Evolutionary conservation across 495 filamentous ascomycete genomes (phyloP), one percentile per base, ranked within the genome.

Genomic region (Penicilliopsis zonata): DNA sequence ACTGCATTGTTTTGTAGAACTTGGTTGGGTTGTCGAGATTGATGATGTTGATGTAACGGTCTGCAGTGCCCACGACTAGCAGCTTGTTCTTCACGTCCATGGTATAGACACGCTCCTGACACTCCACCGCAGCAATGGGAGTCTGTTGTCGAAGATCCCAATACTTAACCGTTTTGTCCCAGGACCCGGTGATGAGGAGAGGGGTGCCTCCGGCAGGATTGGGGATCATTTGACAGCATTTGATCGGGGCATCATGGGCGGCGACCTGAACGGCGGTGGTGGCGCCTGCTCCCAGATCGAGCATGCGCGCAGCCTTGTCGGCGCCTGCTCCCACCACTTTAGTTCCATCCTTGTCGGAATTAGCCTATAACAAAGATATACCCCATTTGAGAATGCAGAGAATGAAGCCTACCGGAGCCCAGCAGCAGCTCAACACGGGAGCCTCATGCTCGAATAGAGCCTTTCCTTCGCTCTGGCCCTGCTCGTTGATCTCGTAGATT

Each of bases 111-210:
- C 86, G 76, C 42, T 95, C 85, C 37, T 79, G 77, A 39, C 77
- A 78, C 13, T 71, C 57, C 3, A 94, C 42, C 5, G 61, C 61
- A 4, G 69, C 81, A 30, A 80, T 73, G 8, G 84, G 72, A 9
- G 53, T 65, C 21, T 61, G 54, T 38, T 71, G 65, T 12, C 86
- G 77, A 30, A 94, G 53, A 52, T 96, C 88, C 88, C 88, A 96
- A 61, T 88, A 93, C 53, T 90, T 94, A 55, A 96, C 62, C 1
- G 77, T 90, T 64, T 90, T 92, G 61, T 96, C 88, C 88, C 88
- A 96, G 2, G 81, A 86, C 21, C 88, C 88, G 1, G 88, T 90
- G 15, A 87, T 76, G 18, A 94, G 66, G 50, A 90, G 41, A 63
- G 78, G 34, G 52, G 61, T 31, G 61, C 70, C 34, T 52, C 66